phyloP scores from a whole-genome alignment of 192 early-diverging fungal genomes.

The Backusella mclennaniae region DNA sequence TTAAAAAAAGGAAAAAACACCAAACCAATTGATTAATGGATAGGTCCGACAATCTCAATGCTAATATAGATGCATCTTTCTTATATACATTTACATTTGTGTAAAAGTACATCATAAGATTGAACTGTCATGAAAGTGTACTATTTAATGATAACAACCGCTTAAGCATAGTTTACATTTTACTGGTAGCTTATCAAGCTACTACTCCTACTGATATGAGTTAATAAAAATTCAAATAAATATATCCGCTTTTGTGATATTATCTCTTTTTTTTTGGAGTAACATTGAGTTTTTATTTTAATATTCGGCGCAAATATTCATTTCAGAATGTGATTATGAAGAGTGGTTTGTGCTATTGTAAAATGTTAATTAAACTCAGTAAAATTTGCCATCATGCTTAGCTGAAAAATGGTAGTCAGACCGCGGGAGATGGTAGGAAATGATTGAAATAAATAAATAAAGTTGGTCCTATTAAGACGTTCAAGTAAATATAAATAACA shows the following conservation, averaged over 20 bases:
- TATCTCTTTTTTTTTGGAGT: neutral
- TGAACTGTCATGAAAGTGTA: neutral
- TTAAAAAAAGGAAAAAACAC: slow-evolving; percentile 1
- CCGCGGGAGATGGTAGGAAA: neutral
- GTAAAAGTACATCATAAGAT: neutral
- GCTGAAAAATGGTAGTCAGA: neutral
- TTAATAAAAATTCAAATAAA: neutral
- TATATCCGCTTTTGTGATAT: neutral
- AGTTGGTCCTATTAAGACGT: neutral
- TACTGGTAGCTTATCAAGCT: neutral
- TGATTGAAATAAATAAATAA: neutral
- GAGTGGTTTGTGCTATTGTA: neutral
- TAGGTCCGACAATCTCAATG: neutral
- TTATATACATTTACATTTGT: neutral
- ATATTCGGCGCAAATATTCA: neutral
- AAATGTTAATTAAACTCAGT: neutral
- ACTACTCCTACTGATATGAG: neutral
- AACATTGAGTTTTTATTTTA: neutral
- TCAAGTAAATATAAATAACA: neutral
- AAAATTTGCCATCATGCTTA: neutral
- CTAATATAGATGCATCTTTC: neutral
- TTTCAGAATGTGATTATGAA: neutral
- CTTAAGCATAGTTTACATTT: neutral
- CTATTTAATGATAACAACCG: too few species aligned
- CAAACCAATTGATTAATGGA: neutral